A percentile compares a stretch with the other conserved stretches of the same genome.
phyloP scores from a whole-genome alignment of 108 stramenopile genomes.

The Mediolabrus comicus region DNA sequence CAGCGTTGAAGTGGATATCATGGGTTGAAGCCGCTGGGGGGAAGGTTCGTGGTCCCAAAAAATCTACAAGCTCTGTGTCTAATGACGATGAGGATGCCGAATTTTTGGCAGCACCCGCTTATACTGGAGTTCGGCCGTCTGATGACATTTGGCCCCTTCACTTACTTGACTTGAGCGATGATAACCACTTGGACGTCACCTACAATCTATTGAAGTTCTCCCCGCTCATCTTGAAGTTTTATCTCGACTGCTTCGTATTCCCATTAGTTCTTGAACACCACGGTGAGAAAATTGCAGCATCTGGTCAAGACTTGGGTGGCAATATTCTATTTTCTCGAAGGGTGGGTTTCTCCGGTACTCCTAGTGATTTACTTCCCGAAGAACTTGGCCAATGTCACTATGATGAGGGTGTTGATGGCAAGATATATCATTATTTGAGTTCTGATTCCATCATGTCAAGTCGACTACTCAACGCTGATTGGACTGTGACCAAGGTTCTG shows the following conservation, averaged over 20 bases:
- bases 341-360: conserved; percentile 98
- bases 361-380: conserved; percentile 96
- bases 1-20: conserved; percentile 81
- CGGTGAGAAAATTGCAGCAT: conserved; percentile 95
- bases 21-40: conserved; percentile 97
- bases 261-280: conserved; percentile 91
- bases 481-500: conserved; percentile 81
- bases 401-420: conserved; percentile 96
- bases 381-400: conserved; percentile 97
- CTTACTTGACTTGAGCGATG: conserved; percentile 93
- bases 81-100: conserved; percentile 51
- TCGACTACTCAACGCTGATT: conserved; percentile 62
- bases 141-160: conserved; percentile 99
- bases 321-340: conserved; percentile 94
- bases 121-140: conserved; percentile 59
- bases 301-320: conserved; percentile 98
- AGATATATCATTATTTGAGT: conserved; percentile 92
- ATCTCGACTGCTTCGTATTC: conserved; percentile 93
- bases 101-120: conserved; percentile 41
- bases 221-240: conserved; percentile 88
- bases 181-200: conserved; percentile 91
- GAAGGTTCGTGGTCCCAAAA: conserved; percentile 89
- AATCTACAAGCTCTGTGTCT: conserved; percentile 55
- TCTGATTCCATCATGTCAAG: conserved; percentile 83
- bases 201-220: conserved; percentile 83